Evolutionary conservation across 2,329 filamentous ascomycete genomes (phyloP).

Genomic region (Neocatenulostroma microsporum): DNA sequence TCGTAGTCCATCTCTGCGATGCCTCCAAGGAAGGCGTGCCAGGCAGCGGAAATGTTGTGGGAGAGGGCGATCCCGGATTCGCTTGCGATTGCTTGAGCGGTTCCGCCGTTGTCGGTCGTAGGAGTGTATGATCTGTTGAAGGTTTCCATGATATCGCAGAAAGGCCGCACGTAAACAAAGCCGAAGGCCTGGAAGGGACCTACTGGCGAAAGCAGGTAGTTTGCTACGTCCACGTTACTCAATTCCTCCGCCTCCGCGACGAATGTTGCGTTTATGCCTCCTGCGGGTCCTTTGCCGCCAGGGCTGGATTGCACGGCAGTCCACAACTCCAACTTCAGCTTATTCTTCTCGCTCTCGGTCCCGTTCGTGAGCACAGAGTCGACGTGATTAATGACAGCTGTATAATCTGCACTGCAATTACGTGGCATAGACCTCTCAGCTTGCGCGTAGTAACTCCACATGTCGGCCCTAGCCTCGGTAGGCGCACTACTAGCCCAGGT

Average conservation of each 20-base stretch:
- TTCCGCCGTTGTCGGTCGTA: constrained; percentile 12
- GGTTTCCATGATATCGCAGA: constrained; percentile 17
- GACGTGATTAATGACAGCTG: constrained; percentile 11
- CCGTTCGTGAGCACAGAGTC: constrained; percentile 14
- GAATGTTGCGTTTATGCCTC: constrained; percentile 6
- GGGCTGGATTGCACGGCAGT: constrained; percentile 9
- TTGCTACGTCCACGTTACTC: constrained; percentile 9
- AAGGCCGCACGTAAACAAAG: constrained; percentile 13
- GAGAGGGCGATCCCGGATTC: constrained; percentile 14
- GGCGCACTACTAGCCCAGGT: constrained; percentile 16
- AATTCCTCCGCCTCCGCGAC: constrained; percentile 8
- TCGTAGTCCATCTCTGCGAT: constrained; percentile 15
- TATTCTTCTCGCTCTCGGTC: constrained; percentile 8
- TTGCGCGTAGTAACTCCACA: constrained; percentile 18
- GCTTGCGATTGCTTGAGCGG: constrained; percentile 11
- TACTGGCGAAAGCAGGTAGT: constrained; percentile 4
- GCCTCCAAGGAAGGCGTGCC: constrained; percentile 11
- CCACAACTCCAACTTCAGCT: constrained; percentile 13
- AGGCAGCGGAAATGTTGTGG: constrained; percentile 11
- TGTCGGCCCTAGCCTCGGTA: constrained; percentile 11
- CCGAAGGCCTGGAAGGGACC: constrained; percentile 16
- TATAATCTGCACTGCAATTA: constrained; percentile 15
- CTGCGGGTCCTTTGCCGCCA: constrained; percentile 6
- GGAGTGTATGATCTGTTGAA: constrained; percentile 11
- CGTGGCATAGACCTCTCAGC: constrained; percentile 12